Percentiles rank a stretch among this genome's conserved stretches.
Conservation (phyloP, 2,329 filamentous ascomycete genomes). For the Boeremia lycopersici region DNA sequence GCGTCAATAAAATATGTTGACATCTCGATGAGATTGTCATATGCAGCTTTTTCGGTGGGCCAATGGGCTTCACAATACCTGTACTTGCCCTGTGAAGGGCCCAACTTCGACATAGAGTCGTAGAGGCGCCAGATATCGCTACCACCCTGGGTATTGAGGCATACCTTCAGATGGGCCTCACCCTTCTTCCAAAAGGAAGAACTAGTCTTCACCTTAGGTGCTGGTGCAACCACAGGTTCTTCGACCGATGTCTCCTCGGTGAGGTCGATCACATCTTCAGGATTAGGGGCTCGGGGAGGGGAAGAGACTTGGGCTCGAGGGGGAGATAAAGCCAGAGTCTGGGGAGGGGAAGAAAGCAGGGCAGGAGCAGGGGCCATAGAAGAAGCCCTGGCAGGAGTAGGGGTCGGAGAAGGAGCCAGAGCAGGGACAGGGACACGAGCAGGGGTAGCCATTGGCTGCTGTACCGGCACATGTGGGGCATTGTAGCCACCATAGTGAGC, state of each 20-base stretch:
- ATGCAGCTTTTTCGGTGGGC: neutral
- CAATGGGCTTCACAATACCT: conserved; percentile 1
- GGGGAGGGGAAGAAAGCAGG: no score
- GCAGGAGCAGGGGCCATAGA: neutral
- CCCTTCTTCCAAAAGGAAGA: neutral
- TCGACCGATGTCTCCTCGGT: neutral
- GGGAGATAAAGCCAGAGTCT: no score
- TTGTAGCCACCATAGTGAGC: neutral
- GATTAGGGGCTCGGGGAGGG: neutral
- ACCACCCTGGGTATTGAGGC: neutral
- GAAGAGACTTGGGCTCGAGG: neutral
- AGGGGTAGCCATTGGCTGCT: neutral
- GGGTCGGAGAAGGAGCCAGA: neutral
- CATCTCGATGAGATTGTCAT: neutral
- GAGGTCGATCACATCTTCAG: neutral
- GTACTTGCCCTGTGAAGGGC: neutral
- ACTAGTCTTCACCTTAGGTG: neutral
- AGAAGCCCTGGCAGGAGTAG: neutral
- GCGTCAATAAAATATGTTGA: conserved; percentile 3
- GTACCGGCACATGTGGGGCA: neutral
- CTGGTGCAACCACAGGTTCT: neutral
- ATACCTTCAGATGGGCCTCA: neutral
- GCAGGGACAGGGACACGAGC: neutral
- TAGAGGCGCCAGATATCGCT: neutral
- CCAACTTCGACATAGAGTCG: neutral